A percentile compares a stretch with the other conserved stretches of the same genome.
Conservation (phyloP, 2,329 filamentous ascomycete species). For the Epichloe festucae region DNA sequence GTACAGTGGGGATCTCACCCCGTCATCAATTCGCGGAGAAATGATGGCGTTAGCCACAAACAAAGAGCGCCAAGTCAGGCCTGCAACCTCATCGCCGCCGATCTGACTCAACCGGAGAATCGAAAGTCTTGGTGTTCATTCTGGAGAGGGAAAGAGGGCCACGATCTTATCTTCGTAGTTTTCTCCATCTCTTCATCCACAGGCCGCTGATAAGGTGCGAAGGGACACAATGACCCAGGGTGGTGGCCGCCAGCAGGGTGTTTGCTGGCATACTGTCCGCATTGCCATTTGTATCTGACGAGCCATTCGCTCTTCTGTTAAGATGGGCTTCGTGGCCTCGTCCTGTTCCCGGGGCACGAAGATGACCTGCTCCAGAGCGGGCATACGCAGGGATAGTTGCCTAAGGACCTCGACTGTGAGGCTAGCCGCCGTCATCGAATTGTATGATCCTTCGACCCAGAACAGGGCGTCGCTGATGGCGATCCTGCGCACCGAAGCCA, state of each 20-base stretch:
- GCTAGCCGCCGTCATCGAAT: conserved; percentile 25
- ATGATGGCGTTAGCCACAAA: not conserved
- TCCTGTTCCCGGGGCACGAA: conserved; percentile 30
- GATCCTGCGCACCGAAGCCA: conserved; percentile 27
- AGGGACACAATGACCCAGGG: conserved; percentile 25
- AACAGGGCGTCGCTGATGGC: conserved; percentile 34
- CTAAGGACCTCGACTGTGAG: conserved; percentile 27
- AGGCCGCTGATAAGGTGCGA: conserved; percentile 1
- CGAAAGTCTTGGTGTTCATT: not conserved
- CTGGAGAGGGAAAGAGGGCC: too few species aligned
- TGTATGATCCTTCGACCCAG: conserved; percentile 22
- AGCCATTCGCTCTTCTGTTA: conserved; percentile 22
- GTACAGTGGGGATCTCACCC: not conserved
- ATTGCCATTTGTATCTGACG: conserved; percentile 25
- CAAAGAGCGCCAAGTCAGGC: not conserved
- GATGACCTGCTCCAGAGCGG: conserved; percentile 27
- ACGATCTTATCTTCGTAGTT: not conserved
- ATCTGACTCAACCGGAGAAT: not conserved
- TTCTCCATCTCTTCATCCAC: not conserved
- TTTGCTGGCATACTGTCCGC: conserved; percentile 16
- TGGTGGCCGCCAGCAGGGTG: conserved; percentile 20
- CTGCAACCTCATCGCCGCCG: not conserved
- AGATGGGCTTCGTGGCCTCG: conserved; percentile 15
- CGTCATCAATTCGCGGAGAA: not conserved
- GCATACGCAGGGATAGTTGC: conserved; percentile 25